Percentiles rank a stretch among this genome's conserved stretches.
These are phyloP conservation scores for Hericium alpestre DNA, from an alignment of 768 basidiomycete species.

Conservation along the genomic window DNA sequence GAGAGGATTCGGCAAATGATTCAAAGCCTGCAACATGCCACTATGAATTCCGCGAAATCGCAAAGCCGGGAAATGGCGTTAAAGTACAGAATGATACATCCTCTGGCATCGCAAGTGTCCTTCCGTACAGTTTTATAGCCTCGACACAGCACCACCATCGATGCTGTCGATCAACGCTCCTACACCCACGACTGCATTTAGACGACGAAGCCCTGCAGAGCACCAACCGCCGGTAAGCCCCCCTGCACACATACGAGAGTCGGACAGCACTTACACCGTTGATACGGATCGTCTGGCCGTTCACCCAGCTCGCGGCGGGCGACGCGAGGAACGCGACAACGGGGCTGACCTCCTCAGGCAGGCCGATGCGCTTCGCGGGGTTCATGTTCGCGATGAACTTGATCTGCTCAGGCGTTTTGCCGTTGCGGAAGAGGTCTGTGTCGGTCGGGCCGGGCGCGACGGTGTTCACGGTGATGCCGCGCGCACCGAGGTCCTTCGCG, in stretches of 20 bases:
- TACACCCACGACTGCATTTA: neutral
- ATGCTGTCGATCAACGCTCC: no score
- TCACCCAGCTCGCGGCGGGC: constrained; percentile 45
- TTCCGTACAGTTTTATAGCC: no score
- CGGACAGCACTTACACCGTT: constrained; percentile 37
- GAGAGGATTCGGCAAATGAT: no score
- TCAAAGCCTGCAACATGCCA: no score
- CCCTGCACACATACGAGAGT: neutral
- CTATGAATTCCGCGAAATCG: no score
- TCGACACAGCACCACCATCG: no score
- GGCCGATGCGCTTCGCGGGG: constrained; percentile 36
- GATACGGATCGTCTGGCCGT: constrained; percentile 45
- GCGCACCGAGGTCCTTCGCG: constrained; percentile 44
- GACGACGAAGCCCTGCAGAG: neutral
- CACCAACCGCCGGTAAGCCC: neutral
- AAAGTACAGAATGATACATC: no score
- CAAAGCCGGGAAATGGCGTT: no score
- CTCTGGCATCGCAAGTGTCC: no score
- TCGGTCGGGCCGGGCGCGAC: constrained; percentile 47
- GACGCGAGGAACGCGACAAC: constrained; percentile 43
- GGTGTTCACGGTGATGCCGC: constrained; percentile 47
- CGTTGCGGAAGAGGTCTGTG: constrained; percentile 44
- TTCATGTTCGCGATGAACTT: constrained; percentile 33
- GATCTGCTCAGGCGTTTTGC: constrained; percentile 38
- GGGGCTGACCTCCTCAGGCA: constrained; percentile 43